A percentile compares a stretch with the other conserved stretches of the same genome.
Conservation (phyloP, 2,329 filamentous ascomycete genomes). For the Aschersonia sp. region DNA sequence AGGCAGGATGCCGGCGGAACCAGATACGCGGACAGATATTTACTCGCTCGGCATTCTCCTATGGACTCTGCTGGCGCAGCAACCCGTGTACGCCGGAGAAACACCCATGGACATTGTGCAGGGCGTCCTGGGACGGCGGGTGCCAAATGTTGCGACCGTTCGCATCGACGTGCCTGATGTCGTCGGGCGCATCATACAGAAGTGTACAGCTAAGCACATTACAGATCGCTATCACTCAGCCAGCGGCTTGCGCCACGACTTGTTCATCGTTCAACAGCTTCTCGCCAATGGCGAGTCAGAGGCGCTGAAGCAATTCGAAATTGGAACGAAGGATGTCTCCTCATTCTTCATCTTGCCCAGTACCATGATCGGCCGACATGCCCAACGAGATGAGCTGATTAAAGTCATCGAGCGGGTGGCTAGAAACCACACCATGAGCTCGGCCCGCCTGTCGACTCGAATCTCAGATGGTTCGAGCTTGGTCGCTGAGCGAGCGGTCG, state of each 20-base stretch:
- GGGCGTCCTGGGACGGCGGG: constrained; percentile 64
- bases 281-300: constrained; percentile 60
- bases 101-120: constrained; percentile 84
- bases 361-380: constrained; percentile 63
- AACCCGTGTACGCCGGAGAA: constrained; percentile 64
- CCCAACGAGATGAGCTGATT: constrained; percentile 56
- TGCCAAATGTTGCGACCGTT: constrained; percentile 61
- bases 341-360: constrained; percentile 82
- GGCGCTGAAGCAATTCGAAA: constrained; percentile 57
- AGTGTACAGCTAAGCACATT: constrained; percentile 82
- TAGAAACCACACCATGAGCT: constrained; percentile 40
- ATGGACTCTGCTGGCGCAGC: constrained; percentile 71
- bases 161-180: constrained; percentile 75
- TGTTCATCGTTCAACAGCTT: constrained; percentile 58
- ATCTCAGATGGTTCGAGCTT: constrained; percentile 39
- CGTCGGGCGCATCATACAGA: constrained; percentile 70
- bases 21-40: constrained; percentile 83
- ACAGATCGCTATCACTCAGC: constrained; percentile 81
- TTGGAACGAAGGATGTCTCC: constrained; percentile 75
- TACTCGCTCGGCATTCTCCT: constrained; percentile 84
- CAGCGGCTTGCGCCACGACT: constrained; percentile 70
- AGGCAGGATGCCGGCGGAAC: constrained; percentile 80
- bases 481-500: constrained; percentile 34
- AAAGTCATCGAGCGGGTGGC: constrained; percentile 65
- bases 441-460: constrained; percentile 25